These are phyloP conservation scores for Penicillium sp. DNA, from an alignment of 2,329 filamentous ascomycete genomes.

Conservation along the genomic window DNA sequence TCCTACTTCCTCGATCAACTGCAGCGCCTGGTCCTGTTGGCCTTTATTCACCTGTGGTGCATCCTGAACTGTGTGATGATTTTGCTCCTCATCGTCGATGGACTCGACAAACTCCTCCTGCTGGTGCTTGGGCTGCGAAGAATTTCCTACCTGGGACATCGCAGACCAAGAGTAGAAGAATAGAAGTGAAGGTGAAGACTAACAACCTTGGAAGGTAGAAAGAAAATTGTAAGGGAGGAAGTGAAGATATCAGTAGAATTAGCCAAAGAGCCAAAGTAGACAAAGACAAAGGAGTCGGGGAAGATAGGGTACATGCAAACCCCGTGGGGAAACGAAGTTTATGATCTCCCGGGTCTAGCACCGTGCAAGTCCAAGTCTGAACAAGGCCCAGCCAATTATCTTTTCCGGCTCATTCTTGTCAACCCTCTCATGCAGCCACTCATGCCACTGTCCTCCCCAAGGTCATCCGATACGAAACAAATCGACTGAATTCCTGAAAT, in stretches of 20 bases:
- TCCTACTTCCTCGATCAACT: slow-evolving; percentile 49
- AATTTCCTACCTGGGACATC: slow-evolving; percentile 21
- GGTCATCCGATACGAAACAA: neutral
- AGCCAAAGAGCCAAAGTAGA: neutral
- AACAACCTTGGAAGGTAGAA: neutral
- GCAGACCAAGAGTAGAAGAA: neutral
- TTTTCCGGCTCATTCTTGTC: slow-evolving; percentile 3
- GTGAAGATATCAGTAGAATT: neutral
- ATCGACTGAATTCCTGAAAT: neutral
- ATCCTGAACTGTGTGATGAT: neutral
- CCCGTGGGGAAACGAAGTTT: slow-evolving; percentile 28
- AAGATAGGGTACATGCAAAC: slow-evolving; percentile 9
- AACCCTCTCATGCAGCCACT: neutral
- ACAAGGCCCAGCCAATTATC: neutral
- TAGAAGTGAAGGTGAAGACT: neutral
- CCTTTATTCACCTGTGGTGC: slow-evolving; percentile 15
- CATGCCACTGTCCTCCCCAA: neutral
- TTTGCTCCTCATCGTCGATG: slow-evolving; percentile 14
- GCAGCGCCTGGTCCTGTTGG: slow-evolving; percentile 48
- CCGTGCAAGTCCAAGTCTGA: slow-evolving; percentile 10
- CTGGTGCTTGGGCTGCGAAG: slow-evolving; percentile 12
- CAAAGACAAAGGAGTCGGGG: neutral
- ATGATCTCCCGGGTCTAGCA: slow-evolving; percentile 18
- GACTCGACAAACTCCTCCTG: slow-evolving; percentile 31
- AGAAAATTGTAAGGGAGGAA: neutral